phyloP scores from a whole-genome alignment of 2,329 filamentous ascomycete genomes.

The Biscogniauxia marginata region DNA sequence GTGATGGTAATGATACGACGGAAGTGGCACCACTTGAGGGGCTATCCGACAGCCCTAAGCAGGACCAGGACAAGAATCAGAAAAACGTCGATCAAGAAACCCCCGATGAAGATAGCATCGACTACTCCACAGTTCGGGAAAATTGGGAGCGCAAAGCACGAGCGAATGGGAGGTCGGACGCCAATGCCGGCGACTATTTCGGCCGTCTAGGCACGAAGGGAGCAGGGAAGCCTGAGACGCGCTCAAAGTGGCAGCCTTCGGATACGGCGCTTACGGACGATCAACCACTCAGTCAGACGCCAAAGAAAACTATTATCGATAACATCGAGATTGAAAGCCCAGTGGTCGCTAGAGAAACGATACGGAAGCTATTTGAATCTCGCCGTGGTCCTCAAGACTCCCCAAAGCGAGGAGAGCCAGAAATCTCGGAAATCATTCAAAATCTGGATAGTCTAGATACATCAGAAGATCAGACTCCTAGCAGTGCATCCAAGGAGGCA shows the following conservation, averaged over 20 bases:
- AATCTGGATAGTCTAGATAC: slow-evolving; percentile 28
- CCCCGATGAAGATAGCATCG: slow-evolving; percentile 41
- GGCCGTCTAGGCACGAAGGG: slow-evolving; percentile 15
- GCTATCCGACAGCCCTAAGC: slow-evolving; percentile 35
- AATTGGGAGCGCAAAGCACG: slow-evolving; percentile 39
- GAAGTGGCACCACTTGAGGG: slow-evolving; percentile 37
- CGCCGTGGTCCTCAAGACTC: slow-evolving; percentile 2
- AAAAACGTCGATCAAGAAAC: slow-evolving; percentile 40
- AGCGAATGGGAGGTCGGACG: slow-evolving; percentile 27
- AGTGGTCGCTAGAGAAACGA: slow-evolving; percentile 30
- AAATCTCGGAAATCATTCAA: slow-evolving; percentile 26
- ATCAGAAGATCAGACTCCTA: slow-evolving; percentile 19
- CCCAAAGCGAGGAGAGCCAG: slow-evolving; percentile 9
- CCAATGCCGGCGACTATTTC: slow-evolving; percentile 21
- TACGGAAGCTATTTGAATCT: slow-evolving; percentile 14
- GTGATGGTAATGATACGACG: slow-evolving; percentile 24
- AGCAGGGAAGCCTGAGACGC: slow-evolving; percentile 10
- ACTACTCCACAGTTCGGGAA: slow-evolving; percentile 46
- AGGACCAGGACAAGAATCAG: slow-evolving; percentile 37
- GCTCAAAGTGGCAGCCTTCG: slow-evolving; percentile 4
- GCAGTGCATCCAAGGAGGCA: neutral
- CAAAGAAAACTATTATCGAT: slow-evolving; percentile 16
- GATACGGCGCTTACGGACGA: slow-evolving; percentile 3
- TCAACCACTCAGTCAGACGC: neutral
- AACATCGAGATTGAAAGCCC: slow-evolving; percentile 39